Evolutionary conservation across 2,329 filamentous ascomycete genomes (phyloP), one percentile per base, ranked within the genome.

Genomic region (Trichophyton equinum): DNA sequence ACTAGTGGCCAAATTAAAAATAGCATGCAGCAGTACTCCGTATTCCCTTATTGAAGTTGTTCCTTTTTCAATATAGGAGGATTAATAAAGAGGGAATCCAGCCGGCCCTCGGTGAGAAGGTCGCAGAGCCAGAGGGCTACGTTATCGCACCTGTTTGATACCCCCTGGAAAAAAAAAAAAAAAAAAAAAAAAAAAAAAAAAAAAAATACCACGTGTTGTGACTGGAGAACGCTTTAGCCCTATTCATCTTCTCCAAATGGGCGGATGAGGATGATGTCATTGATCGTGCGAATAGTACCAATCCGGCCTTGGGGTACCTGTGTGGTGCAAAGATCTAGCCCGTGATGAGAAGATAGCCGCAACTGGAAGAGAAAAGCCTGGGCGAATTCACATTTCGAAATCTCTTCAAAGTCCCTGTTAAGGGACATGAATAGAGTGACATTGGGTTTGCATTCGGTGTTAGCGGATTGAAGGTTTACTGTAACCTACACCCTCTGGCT

Each of bases 141-240:
- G 81, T 81, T 72, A 73, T 84, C 62, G 70, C 77, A 53, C 81
- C 82, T 1, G 81, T 1, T 84, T 25, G 74, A 77, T 36, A 78
- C 81, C 81, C 38, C 76, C 79, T 0, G 79, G 3, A 22, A 22
- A 22, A 22, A 22, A n/a, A n/a, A n/a, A n/a, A n/a, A 22, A 22
- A 22, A 22, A 22, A 22, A 22, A 22, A 82, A 64, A 74, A 22
- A 22, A 22, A 22, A 22, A 22, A 22, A 22, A 22, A 22, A 22
- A 22, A 22, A 22, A 82, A 64, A 74, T 79, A 51, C 78, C 79
- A 4, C 68, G 74, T 47, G 72, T 83, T 30, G 79, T 82, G 15
- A 69, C 71, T 42, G 82, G 83, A 65, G 82, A 84, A 67, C 79
- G 80, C 36, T 84, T 83, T 63, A 81, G 80, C 77, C 84, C 84